Evolutionary conservation across 2,329 filamentous ascomycete genomes (phyloP).

Genomic region (Pseudocercospora eumusae): DNA sequence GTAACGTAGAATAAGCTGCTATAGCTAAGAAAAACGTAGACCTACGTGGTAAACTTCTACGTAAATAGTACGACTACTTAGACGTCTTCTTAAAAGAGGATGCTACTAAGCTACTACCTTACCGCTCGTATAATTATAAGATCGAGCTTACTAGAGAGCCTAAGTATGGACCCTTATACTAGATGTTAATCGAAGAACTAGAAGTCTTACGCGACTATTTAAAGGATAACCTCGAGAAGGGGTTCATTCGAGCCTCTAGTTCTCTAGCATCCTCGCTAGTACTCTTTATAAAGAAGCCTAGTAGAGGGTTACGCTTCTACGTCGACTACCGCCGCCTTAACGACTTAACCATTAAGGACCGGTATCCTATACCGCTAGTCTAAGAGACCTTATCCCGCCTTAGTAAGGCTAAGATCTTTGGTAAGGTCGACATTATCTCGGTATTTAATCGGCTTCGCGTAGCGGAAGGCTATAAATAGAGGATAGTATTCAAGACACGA

Average conservation of each 20-base stretch:
- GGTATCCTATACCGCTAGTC: background rate
- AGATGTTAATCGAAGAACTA: background rate
- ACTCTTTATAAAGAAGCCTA: background rate
- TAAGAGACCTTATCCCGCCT: background rate
- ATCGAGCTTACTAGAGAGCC: background rate
- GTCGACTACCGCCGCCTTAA: background rate
- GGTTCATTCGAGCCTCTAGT: background rate
- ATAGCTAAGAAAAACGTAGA: no score
- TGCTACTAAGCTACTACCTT: background rate
- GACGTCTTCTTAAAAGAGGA: no score
- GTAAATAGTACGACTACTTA: no score
- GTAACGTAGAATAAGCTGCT: no score
- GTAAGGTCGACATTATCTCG: no score
- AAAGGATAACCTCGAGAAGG: no score
- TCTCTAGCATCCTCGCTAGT: background rate
- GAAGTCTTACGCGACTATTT: background rate
- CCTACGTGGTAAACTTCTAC: no score
- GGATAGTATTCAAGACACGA: slow-evolving; percentile 27
- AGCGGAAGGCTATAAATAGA: slow-evolving; percentile 1
- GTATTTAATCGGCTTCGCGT: background rate
- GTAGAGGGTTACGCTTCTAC: background rate
- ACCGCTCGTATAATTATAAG: background rate
- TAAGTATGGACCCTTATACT: background rate
- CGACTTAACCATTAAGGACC: background rate
- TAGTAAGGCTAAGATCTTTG: background rate